Conservation (phyloP, 192 early-diverging fungal species). For the Backusella tuberculispora region DNA sequence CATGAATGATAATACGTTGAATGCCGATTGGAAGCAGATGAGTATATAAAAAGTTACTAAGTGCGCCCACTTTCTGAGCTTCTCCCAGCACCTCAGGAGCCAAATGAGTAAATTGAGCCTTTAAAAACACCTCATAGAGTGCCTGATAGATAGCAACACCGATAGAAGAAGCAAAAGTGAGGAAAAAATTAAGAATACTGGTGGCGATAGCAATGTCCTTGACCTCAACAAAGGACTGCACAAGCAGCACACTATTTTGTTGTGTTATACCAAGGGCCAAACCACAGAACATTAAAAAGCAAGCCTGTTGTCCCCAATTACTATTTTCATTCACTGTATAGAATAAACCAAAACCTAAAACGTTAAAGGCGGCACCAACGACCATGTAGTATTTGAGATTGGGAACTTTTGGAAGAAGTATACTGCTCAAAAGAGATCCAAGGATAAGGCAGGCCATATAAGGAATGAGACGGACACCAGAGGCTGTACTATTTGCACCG, state of each 20-base stretch:
- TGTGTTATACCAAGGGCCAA: conserved; percentile 54
- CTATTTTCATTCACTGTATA: conserved; percentile 50
- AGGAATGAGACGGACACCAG: conserved; percentile 64
- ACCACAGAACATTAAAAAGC: conserved; percentile 57
- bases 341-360: conserved; percentile 55
- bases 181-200: conserved; percentile 38
- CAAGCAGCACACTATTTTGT: conserved; percentile 52
- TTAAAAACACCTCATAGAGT: conserved; percentile 13
- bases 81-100: conserved; percentile 27
- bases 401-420: conserved; percentile 57
- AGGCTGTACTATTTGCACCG: conserved; percentile 46
- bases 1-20: conserved; percentile 24
- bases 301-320: conserved; percentile 48
- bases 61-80: conserved; percentile 20
- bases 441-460: conserved; percentile 56
- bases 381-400: conserved; percentile 49
- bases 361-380: conserved; percentile 52
- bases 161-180: conserved; percentile 22
- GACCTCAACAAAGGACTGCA: conserved; percentile 46
- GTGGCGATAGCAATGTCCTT: conserved; percentile 56
- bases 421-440: conserved; percentile 55
- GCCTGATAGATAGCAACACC: conserved; percentile 36
- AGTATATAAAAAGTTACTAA: conserved; percentile 22
- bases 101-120: not conserved
- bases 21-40: conserved; percentile 11